These are phyloP conservation scores for Chenopodium suecicum DNA, from an alignment of 148 eudicot genomes.

Conservation along the genomic window DNA sequence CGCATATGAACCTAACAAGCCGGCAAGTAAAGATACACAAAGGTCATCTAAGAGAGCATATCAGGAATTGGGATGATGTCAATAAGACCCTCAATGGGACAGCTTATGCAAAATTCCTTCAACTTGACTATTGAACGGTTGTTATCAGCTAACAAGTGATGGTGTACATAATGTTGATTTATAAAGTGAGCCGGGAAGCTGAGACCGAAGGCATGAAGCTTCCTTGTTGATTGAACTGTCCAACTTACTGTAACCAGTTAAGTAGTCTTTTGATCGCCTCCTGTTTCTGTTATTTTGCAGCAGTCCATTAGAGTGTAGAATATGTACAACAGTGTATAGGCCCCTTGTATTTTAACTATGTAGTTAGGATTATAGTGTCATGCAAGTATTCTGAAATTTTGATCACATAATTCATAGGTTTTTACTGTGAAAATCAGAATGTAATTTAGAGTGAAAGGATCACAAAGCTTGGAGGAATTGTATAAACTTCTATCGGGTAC, in stretches of 20 bases:
- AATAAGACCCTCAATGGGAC: constrained; percentile 72
- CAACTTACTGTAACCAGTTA: background rate
- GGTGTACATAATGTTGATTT: constrained; percentile 27
- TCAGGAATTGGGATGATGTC: constrained; percentile 78
- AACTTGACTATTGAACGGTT: constrained; percentile 45
- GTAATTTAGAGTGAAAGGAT: background rate
- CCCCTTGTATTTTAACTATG: background rate
- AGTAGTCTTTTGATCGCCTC: background rate
- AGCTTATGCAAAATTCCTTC: constrained; percentile 59
- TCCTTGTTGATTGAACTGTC: constrained; percentile 20
- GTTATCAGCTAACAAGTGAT: constrained; percentile 18
- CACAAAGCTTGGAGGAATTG: background rate
- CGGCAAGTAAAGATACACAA: constrained; percentile 90
- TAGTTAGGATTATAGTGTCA: background rate
- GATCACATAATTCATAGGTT: background rate
- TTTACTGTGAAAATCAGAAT: background rate
- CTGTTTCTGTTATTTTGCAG: background rate
- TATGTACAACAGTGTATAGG: background rate
- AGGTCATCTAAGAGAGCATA: constrained; percentile 67
- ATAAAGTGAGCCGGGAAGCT: constrained; percentile 19
- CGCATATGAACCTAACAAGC: constrained; percentile 56
- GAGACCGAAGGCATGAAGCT: constrained; percentile 33
- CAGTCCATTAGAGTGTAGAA: background rate
- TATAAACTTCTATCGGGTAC: background rate
- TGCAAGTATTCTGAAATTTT: background rate